A percentile compares a stretch with the other conserved stretches of the same genome.
phyloP scores from a whole-genome alignment of 2,329 filamentous ascomycete species.

The Colletotrichum lindemuthianum region DNA sequence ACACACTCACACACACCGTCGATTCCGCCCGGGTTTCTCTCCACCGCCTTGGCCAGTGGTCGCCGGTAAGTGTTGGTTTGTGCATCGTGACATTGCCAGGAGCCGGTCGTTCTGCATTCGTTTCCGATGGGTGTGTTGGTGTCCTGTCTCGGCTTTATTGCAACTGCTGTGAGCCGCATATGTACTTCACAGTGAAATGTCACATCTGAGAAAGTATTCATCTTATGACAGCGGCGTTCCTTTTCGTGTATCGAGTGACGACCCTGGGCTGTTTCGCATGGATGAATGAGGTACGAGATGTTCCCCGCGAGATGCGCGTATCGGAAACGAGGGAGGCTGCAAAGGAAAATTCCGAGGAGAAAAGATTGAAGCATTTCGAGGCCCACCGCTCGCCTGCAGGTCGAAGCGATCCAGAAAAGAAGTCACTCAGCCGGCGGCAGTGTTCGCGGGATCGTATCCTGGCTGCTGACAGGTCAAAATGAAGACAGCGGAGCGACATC shows the following conservation, averaged over 20 bases:
- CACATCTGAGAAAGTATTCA: too few relatives aligned
- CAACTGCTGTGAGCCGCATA: not conserved
- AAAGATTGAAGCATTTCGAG: constrained; percentile 6
- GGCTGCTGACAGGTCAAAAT: constrained; percentile 3
- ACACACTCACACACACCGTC: constrained; percentile 7
- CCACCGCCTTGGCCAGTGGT: constrained; percentile 14
- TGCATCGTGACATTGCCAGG: constrained; percentile 9
- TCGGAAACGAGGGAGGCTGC: not conserved
- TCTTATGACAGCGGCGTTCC: too few relatives aligned
- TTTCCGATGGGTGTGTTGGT: not conserved
- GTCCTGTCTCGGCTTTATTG: not conserved
- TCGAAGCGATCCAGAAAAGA: not conserved
- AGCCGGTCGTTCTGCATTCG: not conserved
- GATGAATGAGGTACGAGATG: too few relatives aligned
- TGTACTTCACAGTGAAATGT: too few relatives aligned
- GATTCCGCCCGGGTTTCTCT: not conserved
- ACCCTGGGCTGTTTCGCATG: too few relatives aligned
- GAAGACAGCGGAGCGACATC: not conserved
- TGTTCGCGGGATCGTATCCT: constrained; percentile 1
- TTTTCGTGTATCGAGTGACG: too few relatives aligned
- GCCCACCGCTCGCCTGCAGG: constrained; percentile 1
- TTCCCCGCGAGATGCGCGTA: not conserved
- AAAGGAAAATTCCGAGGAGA: constrained; percentile 6
- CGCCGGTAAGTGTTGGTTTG: not conserved
- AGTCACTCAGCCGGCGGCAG: constrained; percentile 14